These are phyloP conservation scores for Euphorbia peplus DNA, from an alignment of 345 rosid genomes.

Conservation along the genomic window DNA sequence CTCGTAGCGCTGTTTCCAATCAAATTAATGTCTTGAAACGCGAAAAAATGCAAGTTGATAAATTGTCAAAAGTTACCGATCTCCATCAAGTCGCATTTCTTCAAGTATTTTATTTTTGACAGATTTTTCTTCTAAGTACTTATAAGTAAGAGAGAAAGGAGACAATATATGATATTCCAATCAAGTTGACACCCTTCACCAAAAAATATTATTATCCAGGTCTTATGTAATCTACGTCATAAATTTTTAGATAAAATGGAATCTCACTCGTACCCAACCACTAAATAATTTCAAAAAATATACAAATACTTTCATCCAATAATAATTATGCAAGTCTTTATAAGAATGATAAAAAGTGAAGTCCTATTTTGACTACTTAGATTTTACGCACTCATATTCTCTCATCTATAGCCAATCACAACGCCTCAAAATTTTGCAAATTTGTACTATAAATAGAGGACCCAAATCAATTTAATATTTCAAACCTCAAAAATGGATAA, in stretches of 20 bases:
- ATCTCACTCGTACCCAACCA: background rate
- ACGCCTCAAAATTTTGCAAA: background rate
- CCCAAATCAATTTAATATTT: background rate
- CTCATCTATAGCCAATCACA: background rate
- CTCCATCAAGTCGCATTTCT: too few species aligned
- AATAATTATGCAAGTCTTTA: background rate
- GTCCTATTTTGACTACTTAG: background rate
- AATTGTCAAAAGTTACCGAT: too few species aligned
- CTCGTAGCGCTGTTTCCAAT: too few species aligned
- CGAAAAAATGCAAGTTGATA: too few species aligned
- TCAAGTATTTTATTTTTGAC: too few species aligned
- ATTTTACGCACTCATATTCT: background rate
- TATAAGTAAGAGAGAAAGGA: too few species aligned
- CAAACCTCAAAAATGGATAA: background rate
- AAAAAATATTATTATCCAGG: too few species aligned
- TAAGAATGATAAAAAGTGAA: background rate
- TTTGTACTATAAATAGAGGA: slow-evolving; percentile 6
- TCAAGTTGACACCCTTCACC: too few species aligned
- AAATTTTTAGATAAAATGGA: background rate
- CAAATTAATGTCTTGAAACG: too few species aligned
- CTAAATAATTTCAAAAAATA: background rate
- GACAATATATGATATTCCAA: too few species aligned
- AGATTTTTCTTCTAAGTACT: too few species aligned
- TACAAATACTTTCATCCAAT: background rate
- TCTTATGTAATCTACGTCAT: background rate